Percentiles rank a stretch among this genome's conserved stretches.
These are phyloP conservation scores for Nymphaea thermarum DNA, from an alignment of 164 flowering plant genomes.

Conservation along the genomic window DNA sequence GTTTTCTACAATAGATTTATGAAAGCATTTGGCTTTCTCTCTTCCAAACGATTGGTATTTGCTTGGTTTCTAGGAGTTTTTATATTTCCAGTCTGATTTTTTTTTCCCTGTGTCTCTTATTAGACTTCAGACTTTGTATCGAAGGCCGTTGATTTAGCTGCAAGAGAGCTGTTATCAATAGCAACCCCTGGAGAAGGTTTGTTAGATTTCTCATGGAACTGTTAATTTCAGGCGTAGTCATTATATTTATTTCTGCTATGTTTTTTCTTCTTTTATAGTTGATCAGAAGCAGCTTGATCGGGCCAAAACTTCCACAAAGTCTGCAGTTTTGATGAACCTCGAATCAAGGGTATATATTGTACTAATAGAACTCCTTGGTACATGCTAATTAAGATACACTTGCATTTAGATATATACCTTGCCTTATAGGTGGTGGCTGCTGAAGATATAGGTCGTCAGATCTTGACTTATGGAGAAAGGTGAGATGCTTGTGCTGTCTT, in stretches of 20 bases:
- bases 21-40: background rate
- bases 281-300: conserved; percentile 46
- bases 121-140: conserved; percentile 45
- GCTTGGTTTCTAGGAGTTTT: background rate
- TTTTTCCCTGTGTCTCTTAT: background rate
- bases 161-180: conserved; percentile 42
- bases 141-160: conserved; percentile 51
- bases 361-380: background rate
- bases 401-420: background rate
- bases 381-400: background rate
- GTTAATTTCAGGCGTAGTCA: background rate
- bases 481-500: conserved; percentile 4
- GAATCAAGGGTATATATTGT: conserved; percentile 63
- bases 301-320: conserved; percentile 66
- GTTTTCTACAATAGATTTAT: no score
- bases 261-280: conserved; percentile 9
- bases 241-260: conserved; percentile 4
- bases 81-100: background rate
- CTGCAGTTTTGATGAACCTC: conserved; percentile 75
- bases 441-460: conserved; percentile 84
- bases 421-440: conserved; percentile 56
- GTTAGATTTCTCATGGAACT: background rate
- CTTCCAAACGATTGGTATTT: background rate
- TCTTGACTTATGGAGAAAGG: conserved; percentile 84
- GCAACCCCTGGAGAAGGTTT: conserved; percentile 58